Percentiles rank a stretch among this genome's conserved stretches.
Conservation (phyloP, 1,284 basidiomycete genomes). For the Naganishia sp. region DNA sequence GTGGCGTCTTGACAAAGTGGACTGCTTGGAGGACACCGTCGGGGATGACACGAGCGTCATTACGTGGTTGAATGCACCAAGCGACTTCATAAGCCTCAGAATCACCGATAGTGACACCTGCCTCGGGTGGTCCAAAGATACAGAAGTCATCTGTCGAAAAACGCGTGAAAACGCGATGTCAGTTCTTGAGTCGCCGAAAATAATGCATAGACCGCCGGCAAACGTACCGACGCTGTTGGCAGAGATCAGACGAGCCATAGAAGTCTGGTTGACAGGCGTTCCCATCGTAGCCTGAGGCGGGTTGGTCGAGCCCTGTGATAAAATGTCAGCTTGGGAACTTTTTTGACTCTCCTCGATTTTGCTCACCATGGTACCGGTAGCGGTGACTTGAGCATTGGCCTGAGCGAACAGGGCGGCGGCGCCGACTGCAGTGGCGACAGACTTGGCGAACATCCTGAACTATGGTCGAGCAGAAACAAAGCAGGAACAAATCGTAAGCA, state of each 20-base stretch:
- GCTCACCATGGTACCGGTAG: slow-evolving; percentile 36
- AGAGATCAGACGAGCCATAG: slow-evolving; percentile 49
- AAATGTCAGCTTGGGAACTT: slow-evolving; percentile 42
- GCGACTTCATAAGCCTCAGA: slow-evolving; percentile 42
- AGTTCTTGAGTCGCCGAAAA: too few species aligned
- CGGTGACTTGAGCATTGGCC: slow-evolving; percentile 29
- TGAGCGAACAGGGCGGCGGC: slow-evolving; percentile 13
- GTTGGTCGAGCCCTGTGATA: slow-evolving; percentile 34
- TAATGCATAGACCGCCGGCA: slow-evolving; percentile 45
- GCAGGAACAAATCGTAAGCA: too few species aligned
- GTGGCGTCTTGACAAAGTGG: slow-evolving; percentile 56
- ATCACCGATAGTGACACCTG: slow-evolving; percentile 47
- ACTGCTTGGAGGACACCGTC: slow-evolving; percentile 45
- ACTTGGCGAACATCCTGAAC: slow-evolving; percentile 22
- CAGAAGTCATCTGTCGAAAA: slow-evolving; percentile 50
- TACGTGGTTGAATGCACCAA: slow-evolving; percentile 35
- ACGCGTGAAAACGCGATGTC: background rate
- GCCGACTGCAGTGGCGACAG: slow-evolving; percentile 16
- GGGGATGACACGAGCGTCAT: slow-evolving; percentile 46
- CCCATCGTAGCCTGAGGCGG: slow-evolving; percentile 38
- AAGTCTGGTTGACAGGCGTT: slow-evolving; percentile 52
- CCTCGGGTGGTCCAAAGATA: slow-evolving; percentile 48
- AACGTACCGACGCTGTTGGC: slow-evolving; percentile 48
- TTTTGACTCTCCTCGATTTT: background rate
- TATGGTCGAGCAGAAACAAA: background rate